Evolutionary conservation across 768 basidiomycete genomes (phyloP), one percentile per base, ranked within the genome.

Genomic region (Chalciporus sphaerocephalus): DNA sequence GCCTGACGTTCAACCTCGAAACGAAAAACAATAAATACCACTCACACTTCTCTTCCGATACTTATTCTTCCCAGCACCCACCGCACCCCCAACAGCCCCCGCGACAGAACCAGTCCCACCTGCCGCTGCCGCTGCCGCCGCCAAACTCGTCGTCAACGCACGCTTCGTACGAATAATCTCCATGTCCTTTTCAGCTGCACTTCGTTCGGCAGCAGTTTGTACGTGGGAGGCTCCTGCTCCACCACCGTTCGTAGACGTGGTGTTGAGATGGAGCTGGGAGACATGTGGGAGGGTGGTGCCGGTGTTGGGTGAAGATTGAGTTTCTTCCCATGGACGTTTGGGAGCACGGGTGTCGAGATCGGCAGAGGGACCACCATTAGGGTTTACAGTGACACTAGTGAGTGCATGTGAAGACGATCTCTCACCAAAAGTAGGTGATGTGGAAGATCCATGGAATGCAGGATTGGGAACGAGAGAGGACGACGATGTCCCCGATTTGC

Each of bases 31-130:
- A n/a, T n/a, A n/a, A n/a, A n/a, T n/a, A n/a, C 44, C 27, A 74
- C 87, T 78, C 67, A 91, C 88, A 69, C 88, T 90, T 68, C 88
- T 71, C 64, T 91, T 91, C 58, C 86, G 70, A 59, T 91, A 91
- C 61, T 91, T 91, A 68, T 74, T 85, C 70, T 90, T 91, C 22
- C 56, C 56, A 16, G 44, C 48, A 12, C 57, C 62, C 2, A 54
- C 52, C 2, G 50, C 51, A 24, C 54, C 59, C 2, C 60, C 56
- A 15, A 55, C 50, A 12, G 50, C 52, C 0, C 64, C 61, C 0
- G 69, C 66, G 22, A 69, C 62, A 23, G 60, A 67, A 5, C 68
- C 68, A 23, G 55, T 52, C 4, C 67, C 67, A 21, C 64, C 67
- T 3, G 53, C 58, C 0, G 71, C 59, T 16, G 71, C 64, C 0